Evolutionary conservation across 495 filamentous ascomycete species (phyloP).

Genomic region (Hyaloscypha finlandica): DNA sequence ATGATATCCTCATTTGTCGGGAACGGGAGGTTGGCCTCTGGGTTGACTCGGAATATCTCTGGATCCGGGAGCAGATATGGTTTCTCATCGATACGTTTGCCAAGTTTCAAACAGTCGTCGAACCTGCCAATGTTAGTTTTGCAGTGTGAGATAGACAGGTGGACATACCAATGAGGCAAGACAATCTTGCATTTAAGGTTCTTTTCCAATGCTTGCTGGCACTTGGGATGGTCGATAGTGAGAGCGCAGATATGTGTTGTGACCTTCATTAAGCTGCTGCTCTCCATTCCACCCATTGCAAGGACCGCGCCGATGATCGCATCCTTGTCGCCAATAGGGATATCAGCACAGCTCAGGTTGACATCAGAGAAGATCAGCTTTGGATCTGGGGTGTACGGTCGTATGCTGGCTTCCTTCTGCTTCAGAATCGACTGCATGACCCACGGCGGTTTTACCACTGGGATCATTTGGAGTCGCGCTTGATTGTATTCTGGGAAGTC

Average conservation of each 20-base stretch:
- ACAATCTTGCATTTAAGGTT: conserved; percentile 75
- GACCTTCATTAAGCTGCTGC: conserved; percentile 62
- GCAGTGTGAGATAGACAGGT: conserved; percentile 20
- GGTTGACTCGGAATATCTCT: conserved; percentile 63
- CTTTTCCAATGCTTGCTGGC: conserved; percentile 60
- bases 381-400: conserved; percentile 88
- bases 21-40: conserved; percentile 56
- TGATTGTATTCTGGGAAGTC: conserved; percentile 84
- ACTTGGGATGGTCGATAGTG: conserved; percentile 71
- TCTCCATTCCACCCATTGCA: conserved; percentile 85
- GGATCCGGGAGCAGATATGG: conserved; percentile 90
- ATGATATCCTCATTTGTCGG: conserved; percentile 61
- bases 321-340: conserved; percentile 88
- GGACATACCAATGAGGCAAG: conserved; percentile 87
- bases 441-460: conserved; percentile 87
- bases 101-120: conserved; percentile 92
- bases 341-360: conserved; percentile 70
- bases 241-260: conserved; percentile 91
- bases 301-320: conserved; percentile 87
- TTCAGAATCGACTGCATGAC: conserved; percentile 67
- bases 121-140: conserved; percentile 62
- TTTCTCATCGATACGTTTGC: conserved; percentile 79
- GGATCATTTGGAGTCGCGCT: conserved; percentile 70
- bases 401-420: conserved; percentile 69
- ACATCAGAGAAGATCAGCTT: conserved; percentile 85